Conservation (phyloP, 768 basidiomycete genomes). For the Suillus sp. region DNA sequence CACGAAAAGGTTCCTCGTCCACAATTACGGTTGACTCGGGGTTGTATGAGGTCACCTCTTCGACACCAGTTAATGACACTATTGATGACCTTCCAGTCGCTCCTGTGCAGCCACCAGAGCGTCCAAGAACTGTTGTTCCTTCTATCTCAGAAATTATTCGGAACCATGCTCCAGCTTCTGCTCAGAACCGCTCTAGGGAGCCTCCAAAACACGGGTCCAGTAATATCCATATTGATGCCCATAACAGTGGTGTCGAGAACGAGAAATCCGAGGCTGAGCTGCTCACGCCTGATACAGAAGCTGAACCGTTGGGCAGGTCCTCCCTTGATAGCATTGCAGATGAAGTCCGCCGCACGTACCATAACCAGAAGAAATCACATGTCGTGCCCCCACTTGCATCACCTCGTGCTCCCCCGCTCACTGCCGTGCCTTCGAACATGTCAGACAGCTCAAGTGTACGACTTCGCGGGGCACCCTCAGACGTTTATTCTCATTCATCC, state of each 20-base stretch:
- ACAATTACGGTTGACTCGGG: conserved; percentile 33
- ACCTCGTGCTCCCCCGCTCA: conserved; percentile 37
- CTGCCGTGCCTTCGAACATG: conserved; percentile 44
- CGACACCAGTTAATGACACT: conserved; percentile 15
- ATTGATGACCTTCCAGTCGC: conserved; percentile 14
- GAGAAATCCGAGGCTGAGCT: conserved; percentile 53
- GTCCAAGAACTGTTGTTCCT: conserved; percentile 58
- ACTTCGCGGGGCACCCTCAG: conserved; percentile 40
- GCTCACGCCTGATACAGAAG: conserved; percentile 55
- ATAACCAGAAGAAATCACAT: conserved; percentile 48
- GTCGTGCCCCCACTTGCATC: conserved; percentile 38
- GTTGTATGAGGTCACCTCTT: conserved; percentile 20
- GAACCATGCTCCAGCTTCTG: conserved; percentile 65
- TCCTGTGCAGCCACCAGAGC: conserved; percentile 28
- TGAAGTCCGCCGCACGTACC: conserved; percentile 73
- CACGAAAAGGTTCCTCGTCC: conserved; percentile 31
- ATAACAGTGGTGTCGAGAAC: conserved; percentile 52
- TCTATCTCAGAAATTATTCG: conserved; percentile 90
- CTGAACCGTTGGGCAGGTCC: conserved; percentile 72
- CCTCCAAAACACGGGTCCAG: conserved; percentile 49
- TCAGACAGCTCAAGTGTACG: conserved; percentile 58
- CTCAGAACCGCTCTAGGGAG: conserved; percentile 51
- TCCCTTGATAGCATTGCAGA: conserved; percentile 88
- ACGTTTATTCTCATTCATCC: conserved; percentile 56
- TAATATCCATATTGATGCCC: conserved; percentile 49